Evolutionary conservation across 495 filamentous ascomycete species (phyloP), one percentile per base, ranked within the genome.

Genomic region (Penicillium nucicola): DNA sequence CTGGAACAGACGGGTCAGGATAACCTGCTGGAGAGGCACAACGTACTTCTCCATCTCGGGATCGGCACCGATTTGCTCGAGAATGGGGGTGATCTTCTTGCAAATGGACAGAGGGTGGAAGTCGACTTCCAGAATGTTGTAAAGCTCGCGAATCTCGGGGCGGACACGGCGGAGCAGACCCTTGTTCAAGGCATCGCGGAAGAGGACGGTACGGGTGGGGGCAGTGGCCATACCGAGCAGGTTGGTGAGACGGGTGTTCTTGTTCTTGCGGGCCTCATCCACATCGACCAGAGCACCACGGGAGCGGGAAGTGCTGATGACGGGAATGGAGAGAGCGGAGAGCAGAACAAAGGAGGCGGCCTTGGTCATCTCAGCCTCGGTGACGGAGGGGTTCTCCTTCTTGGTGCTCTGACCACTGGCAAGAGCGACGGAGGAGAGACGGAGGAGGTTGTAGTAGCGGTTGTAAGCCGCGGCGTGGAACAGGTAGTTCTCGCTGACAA

Each of bases 101-200:
- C 93, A 98, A 68, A 98, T 98, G 20, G 91, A 96, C 36, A 97
- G 82, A 35, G 93, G 93, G 68, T 98, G 93, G 81, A 98, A 98
- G 69, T 98, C 92, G 46, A 97, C 92, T 75, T 98, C 93, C 22
- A 98, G 84, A 64, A 98, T 98, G 70, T 92, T 91, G 81, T 97
- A 98, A 20, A 98, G 81, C 19, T 96, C 89, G 19, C 90, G 87
- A 62, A 97, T 98, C 72, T 97, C 91, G 17, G 92, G 87, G 41
- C 88, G 85, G 44, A 87, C 92, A 57, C 90, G 89, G 72, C 90
- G 90, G 46, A 98, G 79, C 19, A 97, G 83, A 50, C 91, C 86
- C 77, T 97, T 97, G 77, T 87, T 92, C 56, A 96, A 77, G 32
- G 90, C 90, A 79, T 98, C 93, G 50, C 91, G 90, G 83, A 97